Evolutionary conservation across 2,329 filamentous ascomycete genomes (phyloP), one percentile per base, ranked within the genome.

Genomic region (Alternaria gaisen): DNA sequence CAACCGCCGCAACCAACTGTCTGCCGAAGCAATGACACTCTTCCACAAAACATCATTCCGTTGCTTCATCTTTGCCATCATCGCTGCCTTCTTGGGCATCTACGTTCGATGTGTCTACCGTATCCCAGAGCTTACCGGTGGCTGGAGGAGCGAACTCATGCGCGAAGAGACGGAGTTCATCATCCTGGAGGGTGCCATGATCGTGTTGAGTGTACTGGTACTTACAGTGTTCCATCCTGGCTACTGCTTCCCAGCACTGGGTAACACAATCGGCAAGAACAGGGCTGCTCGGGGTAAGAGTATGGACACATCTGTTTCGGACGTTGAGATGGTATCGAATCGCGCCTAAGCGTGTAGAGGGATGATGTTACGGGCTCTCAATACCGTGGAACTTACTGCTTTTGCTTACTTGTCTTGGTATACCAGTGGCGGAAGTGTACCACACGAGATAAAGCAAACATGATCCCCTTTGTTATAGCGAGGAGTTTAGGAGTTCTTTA

Each of bases 171-270:
- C 72, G 2, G 77, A 80, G 18, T 85, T 86, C 67, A 82, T 86
- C 67, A 72, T 81, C 6, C 72, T 86, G 3, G 84, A 86, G 63
- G 84, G 84, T n/a, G 80, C 80, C 4, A 86, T 86, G 83, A 83
- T 87, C 52, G 76, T 77, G 4, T 69, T 85, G 12, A 80, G 84
- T 3, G 76, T 79, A n/a, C 57, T 81, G 4, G 73, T 69, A 1
- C 71, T 86, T 60, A 86, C 83, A 1, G 63, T 78, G 1, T 79
- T 83, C 50, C 84, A 86, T 66, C 85, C 85, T 0, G 76, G 76
- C 12, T 74, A 69, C 61, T 78, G 72, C 68, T 79, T 79, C 70
- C 76, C 75, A 10, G 75, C 70, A 4, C 67, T 78, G 5, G 70
- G 60, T 5, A 67, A 70, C 28, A 69, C 67, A 0, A 64, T 71